phyloP scores from a whole-genome alignment of 1,284 basidiomycete genomes.

The Melampsora americana region DNA sequence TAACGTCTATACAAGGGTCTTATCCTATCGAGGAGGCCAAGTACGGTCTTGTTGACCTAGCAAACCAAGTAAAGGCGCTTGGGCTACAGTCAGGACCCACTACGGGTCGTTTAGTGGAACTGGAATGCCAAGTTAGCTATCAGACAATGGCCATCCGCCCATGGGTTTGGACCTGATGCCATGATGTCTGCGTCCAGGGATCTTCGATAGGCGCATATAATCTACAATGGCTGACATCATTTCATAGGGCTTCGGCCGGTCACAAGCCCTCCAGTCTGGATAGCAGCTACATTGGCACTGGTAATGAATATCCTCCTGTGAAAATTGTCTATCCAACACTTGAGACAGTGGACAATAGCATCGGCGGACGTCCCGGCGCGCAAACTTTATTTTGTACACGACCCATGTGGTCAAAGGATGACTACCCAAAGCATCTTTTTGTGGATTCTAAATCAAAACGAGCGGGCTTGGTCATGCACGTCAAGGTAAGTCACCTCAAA shows the following conservation, averaged over 20 bases:
- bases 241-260: slow-evolving; percentile 32
- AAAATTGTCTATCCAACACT: slow-evolving; percentile 30
- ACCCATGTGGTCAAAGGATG: slow-evolving; percentile 23
- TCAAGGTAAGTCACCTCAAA: slow-evolving; percentile 26
- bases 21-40: slow-evolving; percentile 21
- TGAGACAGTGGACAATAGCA: slow-evolving; percentile 21
- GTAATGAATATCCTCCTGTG: background rate
- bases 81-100: slow-evolving; percentile 37
- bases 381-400: slow-evolving; percentile 34
- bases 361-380: slow-evolving; percentile 6
- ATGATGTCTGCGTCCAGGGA: slow-evolving; percentile 2
- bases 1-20: slow-evolving; percentile 29
- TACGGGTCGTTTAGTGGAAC: slow-evolving; percentile 27
- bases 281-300: background rate
- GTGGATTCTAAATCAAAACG: slow-evolving; percentile 35
- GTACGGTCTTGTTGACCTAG: slow-evolving; percentile 21
- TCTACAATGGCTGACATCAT: slow-evolving; percentile 19
- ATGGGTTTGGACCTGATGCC: slow-evolving; percentile 1
- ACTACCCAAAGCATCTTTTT: slow-evolving; percentile 27
- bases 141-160: background rate
- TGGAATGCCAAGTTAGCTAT: slow-evolving; percentile 35
- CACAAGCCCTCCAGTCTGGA: background rate
- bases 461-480: slow-evolving; percentile 36
- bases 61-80: slow-evolving; percentile 27
- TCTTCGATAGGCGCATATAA: slow-evolving; percentile 39